These are phyloP conservation scores for Dendryphion nanum DNA, from an alignment of 2,329 filamentous ascomycete species.

Conservation along the genomic window DNA sequence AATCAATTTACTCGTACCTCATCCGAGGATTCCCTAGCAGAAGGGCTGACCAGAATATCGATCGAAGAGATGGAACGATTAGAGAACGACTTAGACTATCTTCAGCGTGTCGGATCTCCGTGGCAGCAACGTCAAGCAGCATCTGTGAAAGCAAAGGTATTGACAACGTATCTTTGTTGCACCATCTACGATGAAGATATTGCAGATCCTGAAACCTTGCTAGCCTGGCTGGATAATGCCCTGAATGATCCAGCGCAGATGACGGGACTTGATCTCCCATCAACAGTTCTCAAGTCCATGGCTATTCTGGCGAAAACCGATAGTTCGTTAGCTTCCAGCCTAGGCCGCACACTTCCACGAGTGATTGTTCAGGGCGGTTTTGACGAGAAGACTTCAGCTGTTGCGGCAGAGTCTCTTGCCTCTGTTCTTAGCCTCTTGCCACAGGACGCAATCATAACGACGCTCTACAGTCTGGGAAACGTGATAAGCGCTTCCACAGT, in stretches of 20 bases:
- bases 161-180: conserved; percentile 85
- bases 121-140: conserved; percentile 86
- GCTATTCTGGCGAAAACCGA: conserved; percentile 77
- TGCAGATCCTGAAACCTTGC: conserved; percentile 74
- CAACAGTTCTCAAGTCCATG: conserved; percentile 76
- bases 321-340: conserved; percentile 67
- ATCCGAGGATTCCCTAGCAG: conserved; percentile 40
- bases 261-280: conserved; percentile 73
- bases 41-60: conserved; percentile 68
- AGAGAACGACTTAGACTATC: conserved; percentile 86
- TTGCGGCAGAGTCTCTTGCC: conserved; percentile 83
- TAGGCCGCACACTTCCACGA: conserved; percentile 77
- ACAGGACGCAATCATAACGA: conserved; percentile 91
- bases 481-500: conserved; percentile 73
- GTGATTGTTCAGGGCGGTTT: conserved; percentile 85
- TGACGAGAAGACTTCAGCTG: conserved; percentile 64
- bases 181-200: conserved; percentile 76
- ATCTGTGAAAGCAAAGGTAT: conserved; percentile 76
- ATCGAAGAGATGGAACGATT: conserved; percentile 81
- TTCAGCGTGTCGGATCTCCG: conserved; percentile 72
- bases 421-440: conserved; percentile 79
- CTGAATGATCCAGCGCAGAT: conserved; percentile 79
- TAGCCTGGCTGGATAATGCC: conserved; percentile 82
- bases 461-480: conserved; percentile 94
- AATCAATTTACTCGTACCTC: conserved; percentile 14